A percentile compares a stretch with the other conserved stretches of the same genome.
Conservation (phyloP, 2,329 filamentous ascomycete genomes). For the Dryadomyces quercus-mongolicae region DNA sequence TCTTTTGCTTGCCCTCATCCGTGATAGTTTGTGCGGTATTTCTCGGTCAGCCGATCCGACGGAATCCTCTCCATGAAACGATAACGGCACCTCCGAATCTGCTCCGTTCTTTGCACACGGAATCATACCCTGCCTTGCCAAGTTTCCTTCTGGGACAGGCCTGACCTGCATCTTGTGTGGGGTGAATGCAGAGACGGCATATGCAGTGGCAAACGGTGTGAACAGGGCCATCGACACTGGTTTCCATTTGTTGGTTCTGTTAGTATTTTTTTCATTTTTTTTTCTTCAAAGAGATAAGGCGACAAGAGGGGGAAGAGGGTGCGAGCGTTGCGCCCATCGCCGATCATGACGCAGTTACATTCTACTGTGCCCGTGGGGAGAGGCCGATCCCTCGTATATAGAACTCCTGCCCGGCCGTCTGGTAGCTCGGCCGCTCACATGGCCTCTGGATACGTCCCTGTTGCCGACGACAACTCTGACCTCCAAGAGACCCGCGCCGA, state of each 20-base stretch:
- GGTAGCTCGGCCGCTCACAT: background rate
- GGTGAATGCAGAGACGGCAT: background rate
- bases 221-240: background rate
- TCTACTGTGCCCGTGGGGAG: background rate
- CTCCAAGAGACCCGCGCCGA: background rate
- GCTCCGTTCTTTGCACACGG: too few relatives aligned
- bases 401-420: background rate
- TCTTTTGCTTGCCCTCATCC: too few relatives aligned
- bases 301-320: too few relatives aligned
- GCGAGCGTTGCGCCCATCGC: background rate
- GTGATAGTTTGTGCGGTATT: too few relatives aligned
- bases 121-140: background rate
- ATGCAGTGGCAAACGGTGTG: background rate
- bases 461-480: background rate
- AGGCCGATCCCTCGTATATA: background rate
- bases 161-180: background rate
- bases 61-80: too few relatives aligned
- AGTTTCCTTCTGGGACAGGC: too few relatives aligned
- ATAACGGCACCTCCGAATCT: too few relatives aligned
- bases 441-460: background rate
- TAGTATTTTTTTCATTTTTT: background rate
- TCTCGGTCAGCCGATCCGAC: too few relatives aligned
- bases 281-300: background rate
- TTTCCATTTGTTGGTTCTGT: background rate
- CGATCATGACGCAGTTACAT: background rate